A percentile compares a stretch with the other conserved stretches of the same genome.
Evolutionary conservation across 495 filamentous ascomycete species (phyloP).

Genomic region (Delitschia confertaspora): DNA sequence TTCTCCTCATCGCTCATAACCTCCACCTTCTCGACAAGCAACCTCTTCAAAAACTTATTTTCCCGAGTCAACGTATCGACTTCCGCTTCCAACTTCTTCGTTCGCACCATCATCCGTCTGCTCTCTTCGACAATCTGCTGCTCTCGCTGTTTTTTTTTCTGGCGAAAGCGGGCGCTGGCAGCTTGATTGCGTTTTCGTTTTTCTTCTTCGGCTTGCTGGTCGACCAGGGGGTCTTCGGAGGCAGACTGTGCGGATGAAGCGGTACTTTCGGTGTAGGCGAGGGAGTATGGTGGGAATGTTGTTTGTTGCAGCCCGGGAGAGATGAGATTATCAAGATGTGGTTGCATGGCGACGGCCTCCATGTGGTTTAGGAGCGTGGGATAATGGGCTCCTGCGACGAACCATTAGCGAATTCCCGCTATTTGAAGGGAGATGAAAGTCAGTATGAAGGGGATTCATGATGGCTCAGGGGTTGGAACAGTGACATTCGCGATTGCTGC

Average conservation of each 20-base stretch:
- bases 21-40: conserved; percentile 23
- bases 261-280: conserved; percentile 10
- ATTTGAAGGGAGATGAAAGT: too few species aligned
- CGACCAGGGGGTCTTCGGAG: conserved; percentile 15
- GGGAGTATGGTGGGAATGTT: conserved; percentile 2
- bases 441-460: conserved; percentile 6
- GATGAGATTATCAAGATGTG: conserved; percentile 13
- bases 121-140: conserved; percentile 22
- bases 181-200: conserved; percentile 23
- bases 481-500: too few species aligned
- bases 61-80: conserved; percentile 16
- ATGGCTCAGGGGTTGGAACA: conserved; percentile 8
- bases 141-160: conserved; percentile 25
- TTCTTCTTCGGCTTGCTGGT: conserved; percentile 17
- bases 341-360: conserved; percentile 3
- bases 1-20: conserved; percentile 21
- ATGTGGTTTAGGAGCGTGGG: conserved; percentile 5
- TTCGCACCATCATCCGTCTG: conserved; percentile 9
- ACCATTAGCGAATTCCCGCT: too few species aligned
- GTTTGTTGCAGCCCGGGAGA: conserved; percentile 11
- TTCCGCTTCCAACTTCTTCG: conserved; percentile 16
- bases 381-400: conserved; percentile 11
- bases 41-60: conserved; percentile 17
- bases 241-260: conserved; percentile 9
- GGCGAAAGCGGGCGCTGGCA: conserved; percentile 18